These are phyloP conservation scores for Pascua guehoae DNA, from an alignment of 1,284 basidiomycete species.

Conservation along the genomic window DNA sequence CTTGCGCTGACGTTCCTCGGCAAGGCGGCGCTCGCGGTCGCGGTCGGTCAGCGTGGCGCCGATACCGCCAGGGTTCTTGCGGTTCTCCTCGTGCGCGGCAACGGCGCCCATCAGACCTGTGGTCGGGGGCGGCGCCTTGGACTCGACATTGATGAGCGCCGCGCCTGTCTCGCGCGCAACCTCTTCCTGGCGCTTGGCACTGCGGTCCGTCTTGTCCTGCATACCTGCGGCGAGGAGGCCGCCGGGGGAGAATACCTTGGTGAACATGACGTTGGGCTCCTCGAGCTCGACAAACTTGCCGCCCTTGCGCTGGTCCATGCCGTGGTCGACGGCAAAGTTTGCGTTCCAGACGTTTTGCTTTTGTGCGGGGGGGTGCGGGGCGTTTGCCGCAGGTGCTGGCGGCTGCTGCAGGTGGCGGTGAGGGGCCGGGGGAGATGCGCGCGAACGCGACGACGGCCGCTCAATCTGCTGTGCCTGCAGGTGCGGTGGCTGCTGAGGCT, in stretches of 20 bases:
- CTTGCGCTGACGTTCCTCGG: constrained; percentile 86
- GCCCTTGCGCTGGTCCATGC: constrained; percentile 47
- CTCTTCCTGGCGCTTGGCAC: constrained; percentile 91
- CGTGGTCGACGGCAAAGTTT: constrained; percentile 66
- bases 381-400: constrained; percentile 7
- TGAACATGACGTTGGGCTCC: constrained; percentile 67
- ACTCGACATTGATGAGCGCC: constrained; percentile 86
- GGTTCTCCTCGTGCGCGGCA: constrained; percentile 87
- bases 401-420: constrained; percentile 18
- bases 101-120: constrained; percentile 94
- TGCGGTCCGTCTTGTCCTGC: constrained; percentile 91
- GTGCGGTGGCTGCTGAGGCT: background rate
- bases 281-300: constrained; percentile 74
- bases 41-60: constrained; percentile 92
- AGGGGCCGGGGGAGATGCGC: constrained; percentile 12
- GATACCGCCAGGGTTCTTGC: constrained; percentile 89
- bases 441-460: constrained; percentile 4
- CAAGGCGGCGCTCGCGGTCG: constrained; percentile 83
- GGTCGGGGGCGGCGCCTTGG: constrained; percentile 91
- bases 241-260: constrained; percentile 89
- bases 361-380: constrained; percentile 55
- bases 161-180: constrained; percentile 83
- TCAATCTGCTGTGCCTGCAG: no score
- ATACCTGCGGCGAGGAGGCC: constrained; percentile 90
- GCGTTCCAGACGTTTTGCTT: constrained; percentile 68